Conservation (phyloP, 192 early-diverging fungal species). For the Paraglomus occultum region DNA sequence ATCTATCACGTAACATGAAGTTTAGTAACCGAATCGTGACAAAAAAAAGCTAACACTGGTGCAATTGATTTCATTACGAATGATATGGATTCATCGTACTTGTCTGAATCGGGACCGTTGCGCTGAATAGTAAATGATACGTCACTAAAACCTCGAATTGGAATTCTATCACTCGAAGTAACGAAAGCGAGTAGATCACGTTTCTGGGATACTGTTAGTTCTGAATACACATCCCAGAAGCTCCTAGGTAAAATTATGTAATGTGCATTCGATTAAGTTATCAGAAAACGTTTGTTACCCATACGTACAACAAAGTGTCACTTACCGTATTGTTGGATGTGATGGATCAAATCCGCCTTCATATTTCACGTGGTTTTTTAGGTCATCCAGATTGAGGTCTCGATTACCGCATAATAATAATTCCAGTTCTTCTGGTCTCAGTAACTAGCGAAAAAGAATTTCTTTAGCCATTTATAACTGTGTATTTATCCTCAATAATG, state of each 20-base stretch:
- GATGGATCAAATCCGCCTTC: slow-evolving; percentile 76
- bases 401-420: slow-evolving; percentile 64
- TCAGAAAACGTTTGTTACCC: too few relatives aligned
- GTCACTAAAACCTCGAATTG: slow-evolving; percentile 73
- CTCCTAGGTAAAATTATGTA: too few relatives aligned
- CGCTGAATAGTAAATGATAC: slow-evolving; percentile 92
- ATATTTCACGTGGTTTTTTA: slow-evolving; percentile 72
- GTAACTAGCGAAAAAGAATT: slow-evolving; percentile 22
- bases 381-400: slow-evolving; percentile 65
- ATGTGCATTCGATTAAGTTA: too few relatives aligned
- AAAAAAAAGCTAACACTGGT: too few relatives aligned
- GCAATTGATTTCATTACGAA: not conserved
- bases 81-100: slow-evolving; percentile 32
- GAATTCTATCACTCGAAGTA: slow-evolving; percentile 87
- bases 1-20: slow-evolving; percentile 21
- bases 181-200: slow-evolving; percentile 83
- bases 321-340: slow-evolving; percentile 58
- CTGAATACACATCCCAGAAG: slow-evolving; percentile 79
- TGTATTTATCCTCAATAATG: not conserved
- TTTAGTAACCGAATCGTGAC: not conserved
- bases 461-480: not conserved
- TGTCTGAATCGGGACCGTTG: slow-evolving; percentile 88
- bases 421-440: slow-evolving; percentile 70
- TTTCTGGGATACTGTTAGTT: slow-evolving; percentile 61
- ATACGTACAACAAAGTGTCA: too few relatives aligned